phyloP scores from a whole-genome alignment of 176 grass and related monocot genomes.

The Pharus latifolius region DNA sequence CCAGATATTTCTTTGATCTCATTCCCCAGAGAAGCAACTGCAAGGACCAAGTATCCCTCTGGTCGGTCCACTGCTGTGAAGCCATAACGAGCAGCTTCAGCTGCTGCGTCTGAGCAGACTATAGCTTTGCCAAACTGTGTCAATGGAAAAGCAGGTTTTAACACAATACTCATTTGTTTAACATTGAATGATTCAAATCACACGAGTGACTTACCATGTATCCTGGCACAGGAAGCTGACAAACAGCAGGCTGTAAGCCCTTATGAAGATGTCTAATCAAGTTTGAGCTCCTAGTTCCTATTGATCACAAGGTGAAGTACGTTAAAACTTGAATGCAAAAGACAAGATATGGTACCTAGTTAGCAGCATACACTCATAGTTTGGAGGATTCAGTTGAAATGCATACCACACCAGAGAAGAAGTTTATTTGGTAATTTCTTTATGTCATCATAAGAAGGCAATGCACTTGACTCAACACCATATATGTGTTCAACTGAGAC shows the following conservation, averaged over 20 bases:
- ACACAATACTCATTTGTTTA: not conserved
- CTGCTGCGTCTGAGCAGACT: slow-evolving; percentile 61
- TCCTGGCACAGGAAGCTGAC: slow-evolving; percentile 60
- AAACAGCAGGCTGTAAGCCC: slow-evolving; percentile 54
- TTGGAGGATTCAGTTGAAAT: not conserved
- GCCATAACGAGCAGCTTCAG: slow-evolving; percentile 63
- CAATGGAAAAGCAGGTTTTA: not conserved
- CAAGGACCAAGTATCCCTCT: slow-evolving; percentile 60
- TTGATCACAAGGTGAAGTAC: not conserved
- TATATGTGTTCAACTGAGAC: slow-evolving; percentile 57
- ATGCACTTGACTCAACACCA: slow-evolving; percentile 37
- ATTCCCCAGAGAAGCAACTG: slow-evolving; percentile 49
- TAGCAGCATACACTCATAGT: not conserved
- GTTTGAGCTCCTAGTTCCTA: slow-evolving; percentile 79
- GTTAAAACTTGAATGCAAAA: not conserved
- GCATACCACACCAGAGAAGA: slow-evolving; percentile 86
- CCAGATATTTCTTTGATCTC: slow-evolving; percentile 43
- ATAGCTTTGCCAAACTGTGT: slow-evolving; percentile 72
- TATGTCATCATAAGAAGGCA: slow-evolving; percentile 53
- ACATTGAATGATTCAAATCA: not conserved
- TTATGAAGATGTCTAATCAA: slow-evolving; percentile 55
- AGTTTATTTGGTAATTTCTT: slow-evolving; percentile 69
- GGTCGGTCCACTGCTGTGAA: slow-evolving; percentile 64
- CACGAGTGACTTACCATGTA: slow-evolving; percentile 49
- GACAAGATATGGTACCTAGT: not conserved